Evolutionary conservation across 768 basidiomycete species (phyloP).

Genomic region (Daedalea quercina): DNA sequence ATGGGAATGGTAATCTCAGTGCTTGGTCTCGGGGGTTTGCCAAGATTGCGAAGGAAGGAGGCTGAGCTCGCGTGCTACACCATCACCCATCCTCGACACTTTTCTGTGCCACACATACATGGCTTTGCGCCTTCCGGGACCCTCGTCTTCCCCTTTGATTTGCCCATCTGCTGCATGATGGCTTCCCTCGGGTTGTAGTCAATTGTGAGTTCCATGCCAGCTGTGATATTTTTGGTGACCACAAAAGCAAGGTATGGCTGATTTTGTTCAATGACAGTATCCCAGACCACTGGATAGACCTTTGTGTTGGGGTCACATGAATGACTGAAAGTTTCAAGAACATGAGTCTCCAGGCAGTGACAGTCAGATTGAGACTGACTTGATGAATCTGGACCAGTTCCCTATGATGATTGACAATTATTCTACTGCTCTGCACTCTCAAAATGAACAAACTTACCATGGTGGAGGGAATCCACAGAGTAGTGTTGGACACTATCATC

Average conservation of each 20-base stretch:
- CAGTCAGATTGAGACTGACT: slow-evolving; percentile 34
- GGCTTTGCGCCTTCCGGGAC: slow-evolving; percentile 24
- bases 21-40: too few species aligned
- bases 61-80: too few species aligned
- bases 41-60: too few species aligned
- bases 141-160: slow-evolving; percentile 17
- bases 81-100: slow-evolving; percentile 34
- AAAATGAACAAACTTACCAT: slow-evolving; percentile 32
- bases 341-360: not conserved
- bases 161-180: slow-evolving; percentile 7
- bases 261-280: slow-evolving; percentile 45
- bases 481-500: slow-evolving; percentile 30
- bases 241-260: slow-evolving; percentile 60
- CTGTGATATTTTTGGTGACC: slow-evolving; percentile 39
- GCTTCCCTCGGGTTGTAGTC: slow-evolving; percentile 52
- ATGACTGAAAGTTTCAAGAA: slow-evolving; percentile 42
- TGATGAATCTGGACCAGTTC: slow-evolving; percentile 74
- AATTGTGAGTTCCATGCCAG: slow-evolving; percentile 51
- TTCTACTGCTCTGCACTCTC: not conserved
- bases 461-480: slow-evolving; percentile 48
- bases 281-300: slow-evolving; percentile 55
- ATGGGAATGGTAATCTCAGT: not conserved
- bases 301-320: slow-evolving; percentile 57
- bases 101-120: slow-evolving; percentile 32
- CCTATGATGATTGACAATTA: slow-evolving; percentile 30